Base-by-base conservation (phyloP, 768 basidiomycete species). In the Phlegmacium glaucopus region DNA sequence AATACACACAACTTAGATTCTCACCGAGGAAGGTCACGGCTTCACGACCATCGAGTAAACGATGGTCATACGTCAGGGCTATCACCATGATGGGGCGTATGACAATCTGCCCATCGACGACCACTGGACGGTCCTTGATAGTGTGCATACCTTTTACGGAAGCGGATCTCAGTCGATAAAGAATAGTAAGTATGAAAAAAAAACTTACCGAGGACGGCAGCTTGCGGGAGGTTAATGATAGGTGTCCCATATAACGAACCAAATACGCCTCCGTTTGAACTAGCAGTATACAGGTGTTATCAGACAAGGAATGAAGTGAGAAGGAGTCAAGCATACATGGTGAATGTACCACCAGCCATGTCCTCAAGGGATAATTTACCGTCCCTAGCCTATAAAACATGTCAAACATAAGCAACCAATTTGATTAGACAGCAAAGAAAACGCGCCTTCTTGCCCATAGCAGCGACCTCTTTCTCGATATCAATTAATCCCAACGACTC, bases 301-400 rank as follows among this genome's bases (percentile, higher is more conserved):
- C 36, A 28, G 18, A 32, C 9, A 48, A 18, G 46, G 27, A 17
- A 37, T 22, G 8, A 45, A 28, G 28, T 5, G 38, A 37, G 17
- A 49, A 11, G 1, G 27, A 16, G 26, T 43, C 4, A 42, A 28
- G 26, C 29, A 13, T 56, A 93, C 92, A 97, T 97, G 54, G 95
- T 98, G 78, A 99, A 97, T n/a, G 92, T 85, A 41, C 95, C 95
- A 41, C 95, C 95, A 28, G 93, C 78, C 95, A 97, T 97, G 67
- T 99, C 95, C 66, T 97, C 96, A 44, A 98, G 78, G n/a, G 87
- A 85, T 44, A 98, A 79, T 69, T 96, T 96, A 58, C 89, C 82
- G 64, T 96, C 94, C 48, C 86, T 77, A 17, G 94, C 95, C 83
- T 85, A 55, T 11, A 44, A 48, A 46, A 37, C 42, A 41, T 18